Conservation (phyloP, 176 grass and related monocot genomes). For the Musa beccarii region DNA sequence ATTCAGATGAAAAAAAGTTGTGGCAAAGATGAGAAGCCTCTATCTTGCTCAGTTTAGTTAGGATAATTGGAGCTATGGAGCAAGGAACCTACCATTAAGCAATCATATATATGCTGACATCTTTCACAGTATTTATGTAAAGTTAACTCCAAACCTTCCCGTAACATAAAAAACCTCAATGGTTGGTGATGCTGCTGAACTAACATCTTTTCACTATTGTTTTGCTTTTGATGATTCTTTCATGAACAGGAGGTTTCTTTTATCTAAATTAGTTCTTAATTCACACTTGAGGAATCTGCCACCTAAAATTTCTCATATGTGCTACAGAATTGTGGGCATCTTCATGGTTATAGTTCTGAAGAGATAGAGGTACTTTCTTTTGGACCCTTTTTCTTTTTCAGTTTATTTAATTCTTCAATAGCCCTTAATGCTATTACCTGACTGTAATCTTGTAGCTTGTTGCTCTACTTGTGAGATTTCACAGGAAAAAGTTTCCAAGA, state of each 20-base stretch:
- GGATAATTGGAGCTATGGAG: too few species aligned
- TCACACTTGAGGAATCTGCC: not conserved
- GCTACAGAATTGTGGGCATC: constrained; percentile 15
- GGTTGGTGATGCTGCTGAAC: not conserved
- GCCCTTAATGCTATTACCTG: not conserved
- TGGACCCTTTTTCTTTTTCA: not conserved
- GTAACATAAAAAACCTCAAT: not conserved
- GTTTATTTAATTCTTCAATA: not conserved
- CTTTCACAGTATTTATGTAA: not conserved
- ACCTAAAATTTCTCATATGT: constrained; percentile 3
- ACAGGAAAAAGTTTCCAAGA: constrained; percentile 12
- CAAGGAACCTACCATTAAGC: too few species aligned
- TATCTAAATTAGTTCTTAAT: not conserved
- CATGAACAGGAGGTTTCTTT: not conserved
- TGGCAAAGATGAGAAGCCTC: not conserved
- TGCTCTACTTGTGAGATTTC: constrained; percentile 9
- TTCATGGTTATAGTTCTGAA: constrained; percentile 14
- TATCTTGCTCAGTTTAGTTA: not conserved
- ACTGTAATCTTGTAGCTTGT: not conserved
- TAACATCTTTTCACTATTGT: not conserved
- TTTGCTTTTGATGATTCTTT: not conserved
- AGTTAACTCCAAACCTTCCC: too few species aligned
- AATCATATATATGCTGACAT: not conserved
- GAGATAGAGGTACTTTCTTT: constrained; percentile 3
- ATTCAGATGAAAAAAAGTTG: not conserved